phyloP scores from a whole-genome alignment of 116 monocot genomes.

The Cymodocea nodosa region DNA sequence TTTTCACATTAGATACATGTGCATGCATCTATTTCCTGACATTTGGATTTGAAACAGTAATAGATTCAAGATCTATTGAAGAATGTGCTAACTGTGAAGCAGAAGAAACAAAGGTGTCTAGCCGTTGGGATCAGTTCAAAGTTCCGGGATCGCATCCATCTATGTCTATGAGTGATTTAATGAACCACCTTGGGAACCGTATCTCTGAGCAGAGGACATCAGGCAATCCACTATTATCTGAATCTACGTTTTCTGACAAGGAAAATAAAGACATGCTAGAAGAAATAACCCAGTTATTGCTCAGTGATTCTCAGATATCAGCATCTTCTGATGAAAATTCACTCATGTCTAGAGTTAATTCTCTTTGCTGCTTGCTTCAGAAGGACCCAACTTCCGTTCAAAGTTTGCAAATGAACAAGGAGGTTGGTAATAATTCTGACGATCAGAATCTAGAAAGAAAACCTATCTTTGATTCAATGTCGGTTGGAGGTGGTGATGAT shows the following conservation, averaged over 20 bases:
- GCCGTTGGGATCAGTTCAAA: constrained; percentile 34
- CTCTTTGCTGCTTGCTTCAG: constrained; percentile 69
- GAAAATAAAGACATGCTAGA: constrained; percentile 30
- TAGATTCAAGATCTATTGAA: constrained; percentile 23
- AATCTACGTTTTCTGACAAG: constrained; percentile 1
- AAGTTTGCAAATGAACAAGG: constrained; percentile 1
- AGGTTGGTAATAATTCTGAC: background rate
- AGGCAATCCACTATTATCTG: constrained; percentile 23
- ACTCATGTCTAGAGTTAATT: constrained; percentile 75
- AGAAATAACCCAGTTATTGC: constrained; percentile 61
- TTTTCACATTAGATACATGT: too few relatives aligned
- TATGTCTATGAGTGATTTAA: constrained; percentile 55
- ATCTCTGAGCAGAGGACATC: constrained; percentile 37
- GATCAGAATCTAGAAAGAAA: constrained; percentile 6
- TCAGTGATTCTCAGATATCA: constrained; percentile 53
- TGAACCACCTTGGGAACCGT: constrained; percentile 62
- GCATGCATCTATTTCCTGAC: too few relatives aligned
- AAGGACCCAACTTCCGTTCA: constrained; percentile 14
- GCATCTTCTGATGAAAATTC: constrained; percentile 46
- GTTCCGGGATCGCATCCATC: constrained; percentile 48
- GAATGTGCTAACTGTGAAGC: constrained; percentile 15
- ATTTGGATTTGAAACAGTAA: constrained; percentile 4
- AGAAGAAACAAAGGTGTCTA: constrained; percentile 8
- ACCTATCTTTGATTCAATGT: constrained; percentile 8
- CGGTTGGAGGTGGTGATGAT: constrained; percentile 3